Evolutionary conservation across 2,329 filamentous ascomycete species (phyloP), one percentile per base, ranked within the genome.

Genomic region (Moelleriella libera): DNA sequence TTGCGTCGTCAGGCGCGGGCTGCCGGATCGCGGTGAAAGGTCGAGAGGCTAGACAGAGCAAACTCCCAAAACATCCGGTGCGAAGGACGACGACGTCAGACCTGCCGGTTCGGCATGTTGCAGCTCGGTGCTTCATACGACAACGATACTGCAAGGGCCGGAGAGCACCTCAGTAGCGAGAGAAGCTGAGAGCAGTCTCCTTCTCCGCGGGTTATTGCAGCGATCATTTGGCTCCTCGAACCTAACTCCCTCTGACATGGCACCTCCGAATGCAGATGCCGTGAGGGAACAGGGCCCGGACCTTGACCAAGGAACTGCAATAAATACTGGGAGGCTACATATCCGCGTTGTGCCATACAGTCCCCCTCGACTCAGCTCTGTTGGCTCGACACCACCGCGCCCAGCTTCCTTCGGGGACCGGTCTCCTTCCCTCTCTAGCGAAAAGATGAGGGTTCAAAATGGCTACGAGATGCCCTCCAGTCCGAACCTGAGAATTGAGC

Each of bases 261-360:
- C 47, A 40, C 34, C 28, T 32, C 46, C 43, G 6, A 28, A 34
- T 12, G 21, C 43, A 21, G 34, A 43, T 6, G 41, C 44, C 31
- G 31, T 30, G 40, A 39, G 41, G 30, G 34, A 43, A 21, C 46
- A 45, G 30, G 30, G 21, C 21, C 21, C 21, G 21, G 21, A 14
- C 28, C 40, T 41, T 11, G 30, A 44, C 43, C 40, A 50, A 41
- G 44, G n/a, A 11, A 12, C 47, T 12, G 31, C 48, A 9, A 31
- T 50, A 11, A 45, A 49, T 30, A 41, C 54, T 47, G 58, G 58
- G 46, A 57, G 56, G 47, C 56, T 61, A 5, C 58, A 61, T 48
- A 65, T 67, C 42, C 61, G 64, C n/a, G 48, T 66, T 12, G 64
- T 67, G 32, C 63, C 64, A 10, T 67, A 67, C 49, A 65, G 58